Percentiles rank a stretch among this genome's conserved stretches.
Conservation (phyloP, 148 eudicot species). For the Camellia sinensis region DNA sequence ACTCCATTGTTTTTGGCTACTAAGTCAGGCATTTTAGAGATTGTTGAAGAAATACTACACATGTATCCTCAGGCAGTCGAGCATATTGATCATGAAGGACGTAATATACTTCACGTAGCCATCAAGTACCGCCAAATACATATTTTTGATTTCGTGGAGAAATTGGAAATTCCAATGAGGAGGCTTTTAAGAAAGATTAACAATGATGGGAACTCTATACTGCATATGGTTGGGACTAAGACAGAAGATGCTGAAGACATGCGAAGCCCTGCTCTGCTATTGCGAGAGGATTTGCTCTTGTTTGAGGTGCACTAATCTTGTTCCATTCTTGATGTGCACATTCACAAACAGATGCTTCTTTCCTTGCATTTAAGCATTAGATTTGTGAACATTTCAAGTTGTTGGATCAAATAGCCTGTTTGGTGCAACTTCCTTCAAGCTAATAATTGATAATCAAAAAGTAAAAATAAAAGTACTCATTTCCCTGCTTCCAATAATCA, state of each 20-base stretch:
- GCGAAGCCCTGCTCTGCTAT: slow-evolving; percentile 14
- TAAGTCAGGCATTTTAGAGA: background rate
- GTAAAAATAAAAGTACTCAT: too few species aligned
- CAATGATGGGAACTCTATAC: slow-evolving; percentile 1
- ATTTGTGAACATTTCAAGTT: background rate
- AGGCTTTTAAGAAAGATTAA: slow-evolving; percentile 1
- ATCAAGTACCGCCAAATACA: slow-evolving; percentile 8
- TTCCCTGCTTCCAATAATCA: too few species aligned
- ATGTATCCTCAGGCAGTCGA: background rate
- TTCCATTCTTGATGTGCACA: too few species aligned
- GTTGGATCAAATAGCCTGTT: background rate
- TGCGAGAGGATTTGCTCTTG: slow-evolving; percentile 12
- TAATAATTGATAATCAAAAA: background rate
- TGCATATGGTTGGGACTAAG: slow-evolving; percentile 12
- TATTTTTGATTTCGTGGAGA: slow-evolving; percentile 6
- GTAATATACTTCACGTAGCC: slow-evolving; percentile 4
- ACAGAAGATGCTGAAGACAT: background rate
- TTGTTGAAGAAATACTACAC: background rate
- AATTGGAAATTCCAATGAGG: slow-evolving; percentile 10
- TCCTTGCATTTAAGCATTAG: background rate
- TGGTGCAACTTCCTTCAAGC: background rate
- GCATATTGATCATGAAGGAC: slow-evolving; percentile 3
- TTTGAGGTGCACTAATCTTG: background rate
- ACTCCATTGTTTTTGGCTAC: background rate
- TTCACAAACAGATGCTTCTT: background rate